These are phyloP conservation scores for Umbelopsis sp. DNA, from an alignment of 371 early-diverging fungal genomes.

Conservation along the genomic window DNA sequence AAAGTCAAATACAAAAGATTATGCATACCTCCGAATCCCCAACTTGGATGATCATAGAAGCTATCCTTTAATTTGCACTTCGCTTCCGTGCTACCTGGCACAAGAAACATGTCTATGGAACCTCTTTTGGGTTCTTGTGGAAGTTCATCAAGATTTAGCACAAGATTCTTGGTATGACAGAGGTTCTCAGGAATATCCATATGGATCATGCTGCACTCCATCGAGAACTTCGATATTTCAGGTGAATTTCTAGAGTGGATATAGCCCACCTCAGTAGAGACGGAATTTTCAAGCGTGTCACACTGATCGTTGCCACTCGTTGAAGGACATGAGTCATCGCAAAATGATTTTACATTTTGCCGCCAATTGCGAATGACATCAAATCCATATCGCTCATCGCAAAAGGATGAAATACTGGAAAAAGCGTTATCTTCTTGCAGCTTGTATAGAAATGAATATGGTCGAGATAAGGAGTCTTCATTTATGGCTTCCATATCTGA, in stretches of 20 bases:
- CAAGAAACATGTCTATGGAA: slow-evolving; percentile 14
- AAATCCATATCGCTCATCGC: background rate
- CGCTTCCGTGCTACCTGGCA: background rate
- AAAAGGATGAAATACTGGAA: background rate
- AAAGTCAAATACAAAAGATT: background rate
- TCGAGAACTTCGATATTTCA: background rate
- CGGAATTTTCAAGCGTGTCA: background rate
- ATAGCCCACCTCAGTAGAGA: background rate
- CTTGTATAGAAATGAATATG: background rate
- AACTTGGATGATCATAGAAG: background rate
- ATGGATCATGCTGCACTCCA: slow-evolving; percentile 12
- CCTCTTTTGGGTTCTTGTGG: background rate
- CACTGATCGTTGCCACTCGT: background rate
- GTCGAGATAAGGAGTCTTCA: background rate
- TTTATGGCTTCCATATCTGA: background rate
- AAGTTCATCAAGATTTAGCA: slow-evolving; percentile 2
- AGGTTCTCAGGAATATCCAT: slow-evolving; percentile 21
- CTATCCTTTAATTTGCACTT: slow-evolving; percentile 14
- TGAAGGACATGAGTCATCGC: background rate
- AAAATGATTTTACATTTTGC: background rate
- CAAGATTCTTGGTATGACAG: slow-evolving; percentile 14
- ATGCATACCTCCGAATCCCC: slow-evolving; percentile 22
- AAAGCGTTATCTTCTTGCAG: background rate
- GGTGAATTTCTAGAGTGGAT: background rate
- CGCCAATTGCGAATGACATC: background rate